Conservation (phyloP, 2,329 filamentous ascomycete genomes). For the Colletotrichum sp. region DNA sequence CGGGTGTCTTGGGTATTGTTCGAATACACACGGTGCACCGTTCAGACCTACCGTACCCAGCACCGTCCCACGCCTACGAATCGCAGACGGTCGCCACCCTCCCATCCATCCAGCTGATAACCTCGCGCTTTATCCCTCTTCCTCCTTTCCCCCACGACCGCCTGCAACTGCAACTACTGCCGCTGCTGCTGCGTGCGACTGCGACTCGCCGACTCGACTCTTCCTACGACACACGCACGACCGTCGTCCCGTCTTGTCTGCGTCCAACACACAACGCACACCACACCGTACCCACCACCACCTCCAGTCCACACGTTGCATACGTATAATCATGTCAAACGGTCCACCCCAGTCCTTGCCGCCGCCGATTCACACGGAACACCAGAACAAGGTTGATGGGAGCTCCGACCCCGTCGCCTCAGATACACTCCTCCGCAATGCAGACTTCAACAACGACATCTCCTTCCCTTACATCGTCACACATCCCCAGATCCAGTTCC, state of each 20-base stretch:
- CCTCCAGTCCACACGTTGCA: constrained; percentile 8
- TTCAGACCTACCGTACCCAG: neutral
- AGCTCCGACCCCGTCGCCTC: constrained; percentile 16
- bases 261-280: neutral
- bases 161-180: neutral
- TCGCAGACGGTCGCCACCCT: constrained; percentile 20
- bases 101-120: constrained; percentile 26
- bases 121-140: constrained; percentile 24
- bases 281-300: constrained; percentile 7
- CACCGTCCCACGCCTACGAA: neutral
- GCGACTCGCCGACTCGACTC: neutral
- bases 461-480: constrained; percentile 20
- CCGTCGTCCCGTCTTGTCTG: neutral
- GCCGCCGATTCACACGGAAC: neutral
- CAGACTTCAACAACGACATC: constrained; percentile 17
- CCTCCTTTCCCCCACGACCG: constrained; percentile 18
- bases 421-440: constrained; percentile 19
- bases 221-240: constrained; percentile 17
- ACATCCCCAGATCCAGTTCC: constrained; percentile 35
- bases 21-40: neutral
- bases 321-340: constrained; percentile 20
- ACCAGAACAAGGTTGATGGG: constrained; percentile 17
- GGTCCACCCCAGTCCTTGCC: constrained; percentile 19
- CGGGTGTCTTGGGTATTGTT: too few species aligned
- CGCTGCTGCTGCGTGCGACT: neutral